Percentiles rank a stretch among this genome's conserved stretches.
phyloP scores from a whole-genome alignment of 257 asterid genomes.

The Gentiana macrophylla region DNA sequence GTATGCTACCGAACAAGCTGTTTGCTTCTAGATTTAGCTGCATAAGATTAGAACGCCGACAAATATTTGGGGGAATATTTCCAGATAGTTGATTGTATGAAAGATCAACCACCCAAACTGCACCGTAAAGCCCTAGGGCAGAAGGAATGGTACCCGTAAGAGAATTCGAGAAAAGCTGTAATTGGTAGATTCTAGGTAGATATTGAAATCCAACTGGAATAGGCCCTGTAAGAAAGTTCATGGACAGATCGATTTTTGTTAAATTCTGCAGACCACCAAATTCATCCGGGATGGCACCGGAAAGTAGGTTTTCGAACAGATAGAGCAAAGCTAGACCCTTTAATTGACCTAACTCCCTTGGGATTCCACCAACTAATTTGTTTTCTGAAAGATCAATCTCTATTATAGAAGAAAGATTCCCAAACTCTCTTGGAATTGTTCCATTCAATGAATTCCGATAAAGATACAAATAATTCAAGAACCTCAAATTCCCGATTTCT shows the following conservation, averaged over 20 bases:
- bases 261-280: slow-evolving; percentile 51
- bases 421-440: slow-evolving; percentile 70
- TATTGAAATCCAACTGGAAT: slow-evolving; percentile 76
- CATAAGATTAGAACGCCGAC: slow-evolving; percentile 45
- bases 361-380: slow-evolving; percentile 59
- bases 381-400: slow-evolving; percentile 90
- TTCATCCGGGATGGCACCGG: slow-evolving; percentile 70
- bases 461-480: slow-evolving; percentile 35
- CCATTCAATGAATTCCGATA: slow-evolving; percentile 74
- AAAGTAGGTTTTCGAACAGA: slow-evolving; percentile 61
- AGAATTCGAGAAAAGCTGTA: slow-evolving; percentile 64
- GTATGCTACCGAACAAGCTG: slow-evolving; percentile 50
- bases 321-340: slow-evolving; percentile 39
- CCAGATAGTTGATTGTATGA: slow-evolving; percentile 61
- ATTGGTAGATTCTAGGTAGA: slow-evolving; percentile 41
- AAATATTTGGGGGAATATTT: slow-evolving; percentile 58
- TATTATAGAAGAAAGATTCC: slow-evolving; percentile 46
- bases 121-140: slow-evolving; percentile 55
- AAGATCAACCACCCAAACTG: slow-evolving; percentile 80
- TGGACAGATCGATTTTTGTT: slow-evolving; percentile 65
- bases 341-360: slow-evolving; percentile 44
- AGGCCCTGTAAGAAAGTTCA: slow-evolving; percentile 67
- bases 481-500: slow-evolving; percentile 47
- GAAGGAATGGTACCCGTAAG: slow-evolving; percentile 69
- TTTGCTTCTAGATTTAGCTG: slow-evolving; percentile 71